phyloP scores from a whole-genome alignment of 2,329 filamentous ascomycete genomes.

The Colletotrichum tropicale region DNA sequence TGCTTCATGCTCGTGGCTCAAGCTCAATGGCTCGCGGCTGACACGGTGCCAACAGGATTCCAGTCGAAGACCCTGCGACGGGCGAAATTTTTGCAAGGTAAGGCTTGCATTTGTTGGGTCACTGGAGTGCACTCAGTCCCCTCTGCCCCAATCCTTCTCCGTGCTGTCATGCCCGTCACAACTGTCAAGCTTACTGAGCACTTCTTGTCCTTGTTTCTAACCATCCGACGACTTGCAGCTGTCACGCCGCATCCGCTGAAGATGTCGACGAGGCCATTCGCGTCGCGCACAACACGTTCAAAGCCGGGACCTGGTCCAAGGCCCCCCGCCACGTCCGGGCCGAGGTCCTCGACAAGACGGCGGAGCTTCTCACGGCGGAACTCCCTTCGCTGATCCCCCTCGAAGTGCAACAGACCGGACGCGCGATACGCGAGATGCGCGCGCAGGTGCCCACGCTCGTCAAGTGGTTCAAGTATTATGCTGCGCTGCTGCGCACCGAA shows the following conservation, averaged over 20 bases:
- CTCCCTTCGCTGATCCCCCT: slow-evolving; percentile 63
- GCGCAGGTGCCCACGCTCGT: slow-evolving; percentile 70
- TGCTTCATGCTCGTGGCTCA: not conserved
- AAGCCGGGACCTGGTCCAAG: slow-evolving; percentile 60
- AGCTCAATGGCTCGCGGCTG: not conserved
- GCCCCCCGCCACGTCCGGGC: slow-evolving; percentile 62
- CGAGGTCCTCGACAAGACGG: slow-evolving; percentile 65
- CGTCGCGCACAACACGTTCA: slow-evolving; percentile 50
- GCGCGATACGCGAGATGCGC: slow-evolving; percentile 71
- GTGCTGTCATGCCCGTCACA: not conserved
- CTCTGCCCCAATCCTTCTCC: not conserved
- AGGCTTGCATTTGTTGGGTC: slow-evolving; percentile 18
- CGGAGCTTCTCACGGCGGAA: slow-evolving; percentile 53
- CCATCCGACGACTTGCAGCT: slow-evolving; percentile 33
- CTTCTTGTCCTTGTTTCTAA: not conserved
- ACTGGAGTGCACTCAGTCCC: not conserved
- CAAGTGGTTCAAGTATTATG: slow-evolving; percentile 76
- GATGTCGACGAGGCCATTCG: slow-evolving; percentile 47
- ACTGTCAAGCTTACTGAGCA: not conserved
- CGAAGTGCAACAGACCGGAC: slow-evolving; percentile 72
- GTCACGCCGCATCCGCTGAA: slow-evolving; percentile 48
- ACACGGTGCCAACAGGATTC: slow-evolving; percentile 42
- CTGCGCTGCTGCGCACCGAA: slow-evolving; percentile 68
- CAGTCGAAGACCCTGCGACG: slow-evolving; percentile 57
- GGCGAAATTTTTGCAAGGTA: slow-evolving; percentile 56